Base-by-base conservation (phyloP, 768 basidiomycete species). In the Kwoniella sp. region DNA sequence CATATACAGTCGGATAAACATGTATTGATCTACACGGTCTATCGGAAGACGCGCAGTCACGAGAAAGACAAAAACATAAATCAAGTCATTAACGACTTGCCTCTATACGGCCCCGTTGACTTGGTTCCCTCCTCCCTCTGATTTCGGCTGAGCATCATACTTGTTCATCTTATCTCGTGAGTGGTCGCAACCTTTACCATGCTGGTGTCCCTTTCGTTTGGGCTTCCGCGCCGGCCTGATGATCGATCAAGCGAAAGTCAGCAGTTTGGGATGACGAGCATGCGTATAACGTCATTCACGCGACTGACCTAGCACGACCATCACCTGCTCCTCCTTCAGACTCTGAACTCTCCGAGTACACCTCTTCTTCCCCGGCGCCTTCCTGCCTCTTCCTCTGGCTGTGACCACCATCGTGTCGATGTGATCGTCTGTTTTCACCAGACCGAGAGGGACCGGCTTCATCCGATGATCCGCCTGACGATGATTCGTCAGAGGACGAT, bases 391-490 rank as follows among this genome's bases (percentile, higher is more conserved):
- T 44, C 24, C 46, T 47, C 24, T 55, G 54, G 12, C 26, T 29
- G 24, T 62, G 51, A n/a, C 52, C 53, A 33, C 52, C 53, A 33
- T 50, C 27, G 15, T 29, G 4, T 12, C 48, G 48, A 25, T 49
- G 48, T 24, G 22, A 9, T 7, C 17, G 48, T 29, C 26, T 26
- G n/a, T 53, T 5, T 4, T 25, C 54, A 40, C 30, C 19, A 55
- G 60, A 55, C 24, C 40, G 47, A 5, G 60, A 54, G 29, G 26
- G 55, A 21, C 55, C 26, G 13, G 29, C 49, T 10, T 55, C 60
- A n/a, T 52, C 55, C 7, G 55, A 50, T 6, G 48, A 69, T n/a
- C 85, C 82, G 24, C 86, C 86, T 4, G 88, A 90, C 22, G 85
- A 84, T 10, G 82, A 81, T 36, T 84, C 75, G 44, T 72, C 69